A percentile compares a stretch with the other conserved stretches of the same genome.
phyloP scores from a whole-genome alignment of 2,329 filamentous ascomycete species.

The Fusarium nanum region DNA sequence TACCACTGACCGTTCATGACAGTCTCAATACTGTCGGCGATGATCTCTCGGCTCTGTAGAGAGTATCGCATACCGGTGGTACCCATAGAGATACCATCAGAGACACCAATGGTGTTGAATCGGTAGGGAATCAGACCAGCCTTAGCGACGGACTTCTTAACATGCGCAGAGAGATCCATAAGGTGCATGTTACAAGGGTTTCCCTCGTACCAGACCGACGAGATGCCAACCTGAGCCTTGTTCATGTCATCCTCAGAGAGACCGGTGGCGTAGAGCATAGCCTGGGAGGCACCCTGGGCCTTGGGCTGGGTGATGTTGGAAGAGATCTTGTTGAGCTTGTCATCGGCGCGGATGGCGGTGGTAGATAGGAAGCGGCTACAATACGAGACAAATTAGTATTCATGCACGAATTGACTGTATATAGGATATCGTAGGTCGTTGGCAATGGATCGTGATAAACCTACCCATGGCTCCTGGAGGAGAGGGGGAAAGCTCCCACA shows the following conservation, averaged over 20 bases:
- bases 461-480: constrained; percentile 45
- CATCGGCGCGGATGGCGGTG: constrained; percentile 60
- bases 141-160: constrained; percentile 70
- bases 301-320: constrained; percentile 92
- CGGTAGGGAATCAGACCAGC: constrained; percentile 92
- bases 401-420: background rate
- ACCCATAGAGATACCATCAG: constrained; percentile 98
- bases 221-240: constrained; percentile 98
- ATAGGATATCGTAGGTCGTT: background rate
- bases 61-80: constrained; percentile 97
- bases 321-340: constrained; percentile 85
- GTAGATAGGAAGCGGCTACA: constrained; percentile 64
- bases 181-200: constrained; percentile 99
- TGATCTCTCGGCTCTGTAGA: constrained; percentile 93
- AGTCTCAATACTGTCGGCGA: constrained; percentile 98
- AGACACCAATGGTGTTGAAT: constrained; percentile 99
- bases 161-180: constrained; percentile 84
- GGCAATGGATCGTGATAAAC: constrained; percentile 16
- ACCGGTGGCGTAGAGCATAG: constrained; percentile 98
- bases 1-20: constrained; percentile 99
- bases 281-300: constrained; percentile 97
- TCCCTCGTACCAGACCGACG: constrained; percentile 96
- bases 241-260: constrained; percentile 87
- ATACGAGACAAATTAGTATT: constrained; percentile 9
- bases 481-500: constrained; percentile 44